Base-by-base conservation (phyloP, 805 yeast genomes). In the Candida takata region DNA sequence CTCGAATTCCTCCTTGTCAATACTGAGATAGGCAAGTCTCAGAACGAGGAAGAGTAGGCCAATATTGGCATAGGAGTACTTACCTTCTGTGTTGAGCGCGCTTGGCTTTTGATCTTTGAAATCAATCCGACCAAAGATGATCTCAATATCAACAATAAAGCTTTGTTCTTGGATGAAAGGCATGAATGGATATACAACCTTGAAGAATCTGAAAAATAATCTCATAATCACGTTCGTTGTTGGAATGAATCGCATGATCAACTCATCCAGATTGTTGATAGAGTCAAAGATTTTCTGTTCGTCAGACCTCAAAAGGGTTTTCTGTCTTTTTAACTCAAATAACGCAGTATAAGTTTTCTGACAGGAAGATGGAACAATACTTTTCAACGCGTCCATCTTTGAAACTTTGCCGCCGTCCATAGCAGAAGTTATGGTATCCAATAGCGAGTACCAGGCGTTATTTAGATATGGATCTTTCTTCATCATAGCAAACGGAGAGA, bases 401-500 rank as follows among this genome's bases (percentile, higher is more conserved):
- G 27, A 17, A 11, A 14, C 16, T 11, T 23, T 33, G 4, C 14
- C 27, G 4, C 14, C 24, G 10, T 34, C 36, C n/a, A 40, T 12
- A 1, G 34, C 30, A 6, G 35, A 27, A 5, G 40, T 45, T 28
- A 48, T 26, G 3, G 33, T 29, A 26, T 42, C 43, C 51, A 52
- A 51, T 12, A 52, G 29, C 28, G 42, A 38, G 16, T 44, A 15
- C 77, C 58, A 62, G n/a, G 64, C 41, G 3, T 62, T 54, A 13
- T 49, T 46, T 38, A 62, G 29, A 47, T 57, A 58, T 31, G 57
- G 59, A 52, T 77, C 83, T 42, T 64, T 72, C 36, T 64, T 62
- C 35, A 74, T 52, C 18, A 70, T 38, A 0, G 79, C 54, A 4
- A 68, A 44, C 68, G 76, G 69, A 1, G 77, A 53, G 24, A 73